Conservation (phyloP, 345 rosid genomes). For the Psidium guajava region DNA sequence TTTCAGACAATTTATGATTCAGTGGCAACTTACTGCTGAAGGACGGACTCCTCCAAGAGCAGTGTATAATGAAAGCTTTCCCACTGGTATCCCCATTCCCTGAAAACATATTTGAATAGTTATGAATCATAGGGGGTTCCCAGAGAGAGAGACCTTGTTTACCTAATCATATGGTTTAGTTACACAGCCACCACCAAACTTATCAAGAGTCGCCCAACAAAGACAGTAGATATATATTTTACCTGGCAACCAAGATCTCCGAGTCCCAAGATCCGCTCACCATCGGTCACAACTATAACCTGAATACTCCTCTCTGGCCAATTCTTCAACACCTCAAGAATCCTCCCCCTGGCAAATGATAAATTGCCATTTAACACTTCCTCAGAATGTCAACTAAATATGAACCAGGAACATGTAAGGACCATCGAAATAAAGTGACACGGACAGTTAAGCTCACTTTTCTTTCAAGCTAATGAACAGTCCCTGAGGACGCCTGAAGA, state of each 20-base stretch:
- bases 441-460: constrained; percentile 31
- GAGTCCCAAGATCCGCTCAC: constrained; percentile 89
- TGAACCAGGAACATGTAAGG: background rate
- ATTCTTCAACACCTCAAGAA: constrained; percentile 81
- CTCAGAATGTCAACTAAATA: background rate
- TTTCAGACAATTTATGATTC: background rate
- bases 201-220: background rate
- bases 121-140: background rate
- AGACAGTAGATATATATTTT: background rate
- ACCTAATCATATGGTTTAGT: background rate
- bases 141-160: background rate
- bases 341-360: constrained; percentile 54
- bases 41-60: constrained; percentile 98
- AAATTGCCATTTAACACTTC: background rate
- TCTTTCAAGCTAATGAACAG: constrained; percentile 91
- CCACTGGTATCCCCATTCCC: constrained; percentile 99
- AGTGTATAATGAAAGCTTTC: constrained; percentile 84
- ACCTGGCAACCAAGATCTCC: constrained; percentile 99
- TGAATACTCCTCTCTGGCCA: constrained; percentile 95
- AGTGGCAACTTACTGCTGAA: constrained; percentile 60
- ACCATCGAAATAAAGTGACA: background rate
- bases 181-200: background rate
- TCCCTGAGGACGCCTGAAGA: constrained; percentile 94
- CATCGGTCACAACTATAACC: constrained; percentile 95
- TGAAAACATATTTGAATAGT: constrained; percentile 4